phyloP scores from a whole-genome alignment of 2,329 filamentous ascomycete genomes.

The Aureobasidium leucospermi region DNA sequence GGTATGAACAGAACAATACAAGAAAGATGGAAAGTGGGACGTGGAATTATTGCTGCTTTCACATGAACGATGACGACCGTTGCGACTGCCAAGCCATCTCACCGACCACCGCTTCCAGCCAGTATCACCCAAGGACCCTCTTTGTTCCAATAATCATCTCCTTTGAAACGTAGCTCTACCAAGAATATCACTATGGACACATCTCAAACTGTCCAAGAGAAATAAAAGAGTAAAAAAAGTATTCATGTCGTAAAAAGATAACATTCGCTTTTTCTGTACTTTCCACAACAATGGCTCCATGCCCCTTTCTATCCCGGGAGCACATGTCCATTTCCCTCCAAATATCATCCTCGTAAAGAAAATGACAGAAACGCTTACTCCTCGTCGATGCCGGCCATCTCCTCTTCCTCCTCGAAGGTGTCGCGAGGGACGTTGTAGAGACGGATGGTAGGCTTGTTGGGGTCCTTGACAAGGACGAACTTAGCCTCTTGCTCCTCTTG shows the following conservation, averaged over 20 bases:
- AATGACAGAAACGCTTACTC: constrained; percentile 24
- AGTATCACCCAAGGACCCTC: background rate
- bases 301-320: background rate
- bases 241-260: constrained; percentile 8
- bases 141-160: background rate
- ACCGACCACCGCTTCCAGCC: background rate
- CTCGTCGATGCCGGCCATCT: constrained; percentile 55
- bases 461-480: constrained; percentile 77
- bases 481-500: constrained; percentile 56
- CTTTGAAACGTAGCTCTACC: background rate
- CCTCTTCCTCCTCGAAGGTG: constrained; percentile 88
- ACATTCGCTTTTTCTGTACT: constrained; percentile 14
- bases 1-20: background rate
- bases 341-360: background rate
- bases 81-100: background rate
- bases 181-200: background rate
- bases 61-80: constrained; percentile 9
- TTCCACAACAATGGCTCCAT: background rate
- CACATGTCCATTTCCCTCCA: background rate
- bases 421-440: constrained; percentile 83
- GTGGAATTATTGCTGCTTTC: background rate
- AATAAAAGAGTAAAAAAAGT: background rate
- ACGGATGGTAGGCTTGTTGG: constrained; percentile 91
- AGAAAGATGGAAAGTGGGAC: background rate
- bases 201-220: background rate